Percentiles rank a stretch among this genome's conserved stretches.
phyloP scores from a whole-genome alignment of 352 stramenopile species.

The Phytophthora lateralis region DNA sequence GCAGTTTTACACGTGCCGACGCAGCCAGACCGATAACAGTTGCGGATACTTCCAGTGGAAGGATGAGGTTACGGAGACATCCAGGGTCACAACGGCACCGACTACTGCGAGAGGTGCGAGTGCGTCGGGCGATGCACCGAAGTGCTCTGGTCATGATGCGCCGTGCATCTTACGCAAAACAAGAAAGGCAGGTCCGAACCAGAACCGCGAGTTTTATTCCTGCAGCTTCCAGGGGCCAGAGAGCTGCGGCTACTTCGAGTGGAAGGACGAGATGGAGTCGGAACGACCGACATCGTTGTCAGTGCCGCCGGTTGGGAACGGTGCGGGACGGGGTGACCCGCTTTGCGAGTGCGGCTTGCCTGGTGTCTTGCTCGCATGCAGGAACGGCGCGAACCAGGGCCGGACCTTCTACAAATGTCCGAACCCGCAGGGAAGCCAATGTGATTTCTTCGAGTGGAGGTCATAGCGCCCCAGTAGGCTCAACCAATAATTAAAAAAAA shows the following conservation, averaged over 20 bases:
- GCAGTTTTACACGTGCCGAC: conserved; percentile 62
- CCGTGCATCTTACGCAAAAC: conserved; percentile 53
- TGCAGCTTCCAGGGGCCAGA: conserved; percentile 81
- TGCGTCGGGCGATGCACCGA: conserved; percentile 20
- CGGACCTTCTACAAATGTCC: conserved; percentile 94
- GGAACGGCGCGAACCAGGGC: conserved; percentile 87
- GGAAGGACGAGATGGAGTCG: conserved; percentile 83
- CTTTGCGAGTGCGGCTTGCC: conserved; percentile 54
- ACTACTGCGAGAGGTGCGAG: conserved; percentile 3
- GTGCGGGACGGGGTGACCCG: conserved; percentile 2
- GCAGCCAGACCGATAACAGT: conserved; percentile 58
- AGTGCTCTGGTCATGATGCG: conserved; percentile 51
- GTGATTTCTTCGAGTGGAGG: conserved; percentile 94
- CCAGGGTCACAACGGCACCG: background rate
- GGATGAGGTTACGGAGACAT: conserved; percentile 44
- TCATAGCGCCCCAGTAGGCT: conserved; percentile 28
- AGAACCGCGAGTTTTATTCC: conserved; percentile 93
- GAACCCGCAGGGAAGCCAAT: conserved; percentile 81
- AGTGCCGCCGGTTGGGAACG: conserved; percentile 1
- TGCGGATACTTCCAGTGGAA: conserved; percentile 85
- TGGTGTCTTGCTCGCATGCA: conserved; percentile 60
- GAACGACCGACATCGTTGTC: conserved; percentile 6
- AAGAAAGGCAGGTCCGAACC: conserved; percentile 72
- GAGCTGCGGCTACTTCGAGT: conserved; percentile 82
- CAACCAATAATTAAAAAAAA: too few species aligned